A percentile compares a stretch with the other conserved stretches of the same genome.
Conservation (phyloP, 2,329 filamentous ascomycete genomes). For the Whalleya microplaca region DNA sequence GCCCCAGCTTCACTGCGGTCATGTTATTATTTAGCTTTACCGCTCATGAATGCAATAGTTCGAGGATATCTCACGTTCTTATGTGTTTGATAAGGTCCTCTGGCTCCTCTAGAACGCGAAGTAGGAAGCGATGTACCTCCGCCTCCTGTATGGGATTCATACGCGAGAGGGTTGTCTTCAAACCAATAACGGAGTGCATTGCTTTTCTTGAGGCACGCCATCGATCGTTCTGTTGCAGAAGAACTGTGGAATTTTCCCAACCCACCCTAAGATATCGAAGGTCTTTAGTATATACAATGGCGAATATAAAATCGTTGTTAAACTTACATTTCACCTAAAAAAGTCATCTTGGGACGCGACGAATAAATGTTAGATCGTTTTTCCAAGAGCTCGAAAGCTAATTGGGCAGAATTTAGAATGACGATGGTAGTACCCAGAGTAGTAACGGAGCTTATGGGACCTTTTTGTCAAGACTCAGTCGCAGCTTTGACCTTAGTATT, state of each 20-base stretch:
- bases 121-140: conserved; percentile 48
- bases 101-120: conserved; percentile 45
- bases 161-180: conserved; percentile 41
- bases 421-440: conserved; percentile 46
- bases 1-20: conserved; percentile 36
- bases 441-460: conserved; percentile 44
- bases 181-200: conserved; percentile 49
- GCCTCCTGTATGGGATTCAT: conserved; percentile 48
- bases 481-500: background rate
- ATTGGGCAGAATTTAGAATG: conserved; percentile 42
- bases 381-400: conserved; percentile 44
- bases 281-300: background rate
- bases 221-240: conserved; percentile 41
- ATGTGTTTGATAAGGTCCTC: conserved; percentile 45
- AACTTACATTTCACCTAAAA: conserved; percentile 43
- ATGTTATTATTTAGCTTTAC: conserved; percentile 23
- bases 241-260: conserved; percentile 41
- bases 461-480: conserved; percentile 7
- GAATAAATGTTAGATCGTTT: conserved; percentile 41
- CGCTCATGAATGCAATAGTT: background rate
- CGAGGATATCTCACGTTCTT: conserved; percentile 41
- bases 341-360: conserved; percentile 38
- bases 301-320: background rate
- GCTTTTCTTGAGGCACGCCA: conserved; percentile 49
- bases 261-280: conserved; percentile 32